These are phyloP conservation scores for Clarkia xantiana DNA, from an alignment of 345 rosid genomes.

Conservation along the genomic window DNA sequence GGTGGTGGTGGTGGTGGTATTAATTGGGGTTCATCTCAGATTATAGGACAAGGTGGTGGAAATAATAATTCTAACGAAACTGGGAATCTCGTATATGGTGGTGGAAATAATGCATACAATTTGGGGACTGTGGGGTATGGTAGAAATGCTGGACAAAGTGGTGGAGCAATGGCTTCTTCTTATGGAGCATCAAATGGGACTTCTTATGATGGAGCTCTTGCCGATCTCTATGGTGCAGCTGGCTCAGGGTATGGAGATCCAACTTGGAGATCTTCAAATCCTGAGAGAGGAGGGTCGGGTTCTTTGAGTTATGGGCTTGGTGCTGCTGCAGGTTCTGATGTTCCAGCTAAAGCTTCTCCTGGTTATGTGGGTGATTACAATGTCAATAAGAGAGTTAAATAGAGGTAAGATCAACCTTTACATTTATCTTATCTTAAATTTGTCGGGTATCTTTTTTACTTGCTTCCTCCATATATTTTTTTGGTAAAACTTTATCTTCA, in stretches of 20 bases:
- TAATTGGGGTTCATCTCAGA: constrained; percentile 24
- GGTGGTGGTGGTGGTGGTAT: constrained; percentile 22
- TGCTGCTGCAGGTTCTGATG: constrained; percentile 27
- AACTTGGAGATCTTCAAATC: constrained; percentile 40
- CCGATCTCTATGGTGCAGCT: constrained; percentile 16
- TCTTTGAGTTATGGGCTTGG: constrained; percentile 37
- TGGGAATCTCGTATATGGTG: constrained; percentile 37
- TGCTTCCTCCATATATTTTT: not conserved
- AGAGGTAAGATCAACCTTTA: constrained; percentile 30
- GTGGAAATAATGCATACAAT: constrained; percentile 35
- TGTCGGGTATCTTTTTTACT: constrained; percentile 4
- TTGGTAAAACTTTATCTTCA: no score
- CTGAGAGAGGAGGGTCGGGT: constrained; percentile 35
- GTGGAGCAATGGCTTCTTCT: constrained; percentile 23
- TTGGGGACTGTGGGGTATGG: constrained; percentile 39
- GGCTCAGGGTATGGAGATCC: constrained; percentile 37
- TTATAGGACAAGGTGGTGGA: constrained; percentile 35
- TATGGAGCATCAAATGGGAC: constrained; percentile 6
- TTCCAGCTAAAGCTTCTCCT: constrained; percentile 41
- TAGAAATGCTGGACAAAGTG: constrained; percentile 31
- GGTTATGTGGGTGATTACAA: constrained; percentile 58
- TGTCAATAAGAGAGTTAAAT: constrained; percentile 53
- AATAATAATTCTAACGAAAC: constrained; percentile 21
- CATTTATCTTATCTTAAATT: constrained; percentile 1
- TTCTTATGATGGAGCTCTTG: constrained; percentile 35